These are phyloP conservation scores for Botryotinia convoluta DNA, from an alignment of 2,329 filamentous ascomycete species.

Conservation along the genomic window DNA sequence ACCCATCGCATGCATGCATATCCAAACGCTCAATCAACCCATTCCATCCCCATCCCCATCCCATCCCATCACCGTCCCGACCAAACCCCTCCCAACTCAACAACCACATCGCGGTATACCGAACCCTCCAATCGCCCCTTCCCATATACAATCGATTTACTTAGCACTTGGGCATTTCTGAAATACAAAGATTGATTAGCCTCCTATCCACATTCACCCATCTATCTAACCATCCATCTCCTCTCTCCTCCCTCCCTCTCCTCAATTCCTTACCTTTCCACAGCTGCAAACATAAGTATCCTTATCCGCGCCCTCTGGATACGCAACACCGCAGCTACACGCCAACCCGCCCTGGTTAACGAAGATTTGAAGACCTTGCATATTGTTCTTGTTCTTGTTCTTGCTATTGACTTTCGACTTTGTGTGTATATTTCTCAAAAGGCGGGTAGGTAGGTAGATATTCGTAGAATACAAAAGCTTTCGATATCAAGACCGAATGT, in stretches of 20 bases:
- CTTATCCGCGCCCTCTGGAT: slow-evolving; percentile 12
- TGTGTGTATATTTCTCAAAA: neutral
- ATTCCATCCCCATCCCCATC: neutral
- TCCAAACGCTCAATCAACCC: neutral
- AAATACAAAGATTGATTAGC: neutral
- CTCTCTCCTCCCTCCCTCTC: neutral
- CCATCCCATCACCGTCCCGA: no score
- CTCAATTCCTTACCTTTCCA: neutral
- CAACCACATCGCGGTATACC: neutral
- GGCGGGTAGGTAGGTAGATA: neutral
- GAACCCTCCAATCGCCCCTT: neutral
- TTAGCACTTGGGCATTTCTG: slow-evolving; percentile 7
- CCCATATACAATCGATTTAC: neutral
- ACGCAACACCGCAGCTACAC: slow-evolving; percentile 8
- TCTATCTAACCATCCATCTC: neutral
- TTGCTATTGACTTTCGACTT: neutral
- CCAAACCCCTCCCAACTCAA: neutral
- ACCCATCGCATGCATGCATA: neutral
- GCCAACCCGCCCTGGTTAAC: slow-evolving; percentile 7
- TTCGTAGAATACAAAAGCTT: neutral
- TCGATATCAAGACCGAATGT: neutral
- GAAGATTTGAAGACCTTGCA: slow-evolving; percentile 6
- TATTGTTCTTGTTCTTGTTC: neutral
- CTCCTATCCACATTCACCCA: neutral
- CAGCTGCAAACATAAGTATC: slow-evolving; percentile 11